Conservation (phyloP, 768 basidiomycete species). For the Roridomyces roridus region DNA sequence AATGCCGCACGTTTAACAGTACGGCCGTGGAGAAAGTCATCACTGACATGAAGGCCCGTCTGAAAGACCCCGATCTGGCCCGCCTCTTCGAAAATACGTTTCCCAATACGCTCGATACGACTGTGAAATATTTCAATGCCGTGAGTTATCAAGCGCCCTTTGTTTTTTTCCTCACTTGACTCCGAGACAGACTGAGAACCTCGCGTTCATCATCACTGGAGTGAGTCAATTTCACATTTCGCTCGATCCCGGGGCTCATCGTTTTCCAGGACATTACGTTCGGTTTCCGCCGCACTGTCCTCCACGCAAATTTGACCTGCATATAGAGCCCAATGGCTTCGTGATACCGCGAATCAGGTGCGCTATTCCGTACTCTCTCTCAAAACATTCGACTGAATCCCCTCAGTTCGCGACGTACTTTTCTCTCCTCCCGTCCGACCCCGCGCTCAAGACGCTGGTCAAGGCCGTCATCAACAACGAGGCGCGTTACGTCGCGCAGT, state of each 20-base stretch:
- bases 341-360: conserved; percentile 83
- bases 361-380: neutral
- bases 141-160: conserved; percentile 38
- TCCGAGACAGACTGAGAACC: conserved; percentile 57
- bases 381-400: no score
- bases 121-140: conserved; percentile 75
- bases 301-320: conserved; percentile 7
- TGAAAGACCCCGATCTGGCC: conserved; percentile 81
- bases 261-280: conserved; percentile 71
- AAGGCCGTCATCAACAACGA: conserved; percentile 87
- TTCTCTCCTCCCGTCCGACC: conserved; percentile 60
- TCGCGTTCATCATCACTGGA: conserved; percentile 84
- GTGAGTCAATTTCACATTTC: conserved; percentile 41
- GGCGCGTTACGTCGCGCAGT: conserved; percentile 71
- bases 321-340: conserved; percentile 83
- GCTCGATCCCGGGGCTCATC: neutral
- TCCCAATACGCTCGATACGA: conserved; percentile 84
- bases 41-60: conserved; percentile 68
- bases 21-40: conserved; percentile 82
- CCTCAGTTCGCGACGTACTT: conserved; percentile 75
- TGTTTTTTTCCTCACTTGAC: neutral
- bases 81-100: conserved; percentile 84
- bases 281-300: conserved; percentile 24
- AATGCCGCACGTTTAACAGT: conserved; percentile 80
- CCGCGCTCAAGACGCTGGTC: conserved; percentile 66